A percentile compares a stretch with the other conserved stretches of the same genome.
Conservation (phyloP, 1,284 basidiomycete species). For the Agroathelia rolfsii region DNA sequence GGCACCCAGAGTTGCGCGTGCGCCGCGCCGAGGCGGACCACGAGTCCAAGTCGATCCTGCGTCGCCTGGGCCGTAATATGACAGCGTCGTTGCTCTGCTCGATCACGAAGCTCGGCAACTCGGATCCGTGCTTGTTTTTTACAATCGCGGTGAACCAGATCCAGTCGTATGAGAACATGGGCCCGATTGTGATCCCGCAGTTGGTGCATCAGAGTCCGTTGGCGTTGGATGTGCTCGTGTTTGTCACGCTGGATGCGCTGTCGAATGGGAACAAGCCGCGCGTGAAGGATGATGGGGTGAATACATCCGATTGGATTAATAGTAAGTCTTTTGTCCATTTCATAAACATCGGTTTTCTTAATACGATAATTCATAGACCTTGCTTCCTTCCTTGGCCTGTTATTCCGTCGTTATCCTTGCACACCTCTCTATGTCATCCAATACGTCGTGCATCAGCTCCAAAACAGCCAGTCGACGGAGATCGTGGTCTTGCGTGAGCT, state of each 20-base stretch:
- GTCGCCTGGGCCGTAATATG: slow-evolving; percentile 75
- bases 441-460: slow-evolving; percentile 88
- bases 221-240: slow-evolving; percentile 91
- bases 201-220: slow-evolving; percentile 84
- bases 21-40: slow-evolving; percentile 64
- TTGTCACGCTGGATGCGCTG: slow-evolving; percentile 80
- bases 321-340: slow-evolving; percentile 42
- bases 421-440: slow-evolving; percentile 80
- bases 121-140: slow-evolving; percentile 91
- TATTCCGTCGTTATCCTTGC: slow-evolving; percentile 81
- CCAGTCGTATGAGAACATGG: slow-evolving; percentile 94
- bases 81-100: slow-evolving; percentile 76
- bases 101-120: slow-evolving; percentile 91
- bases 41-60: slow-evolving; percentile 73
- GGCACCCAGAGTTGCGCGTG: slow-evolving; percentile 65
- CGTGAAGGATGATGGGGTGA: slow-evolving; percentile 89
- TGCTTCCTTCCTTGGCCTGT: slow-evolving; percentile 86
- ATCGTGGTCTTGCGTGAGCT: slow-evolving; percentile 87
- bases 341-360: slow-evolving; percentile 4
- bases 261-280: slow-evolving; percentile 79
- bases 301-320: slow-evolving; percentile 88
- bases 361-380: slow-evolving; percentile 45
- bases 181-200: slow-evolving; percentile 84
- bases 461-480: slow-evolving; percentile 78
- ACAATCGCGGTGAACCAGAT: slow-evolving; percentile 86